Evolutionary conservation across 228 moss, liverwort and hornwort genomes (phyloP), one percentile per base, ranked within the genome.

Genomic region (Sphagnum fallax): DNA sequence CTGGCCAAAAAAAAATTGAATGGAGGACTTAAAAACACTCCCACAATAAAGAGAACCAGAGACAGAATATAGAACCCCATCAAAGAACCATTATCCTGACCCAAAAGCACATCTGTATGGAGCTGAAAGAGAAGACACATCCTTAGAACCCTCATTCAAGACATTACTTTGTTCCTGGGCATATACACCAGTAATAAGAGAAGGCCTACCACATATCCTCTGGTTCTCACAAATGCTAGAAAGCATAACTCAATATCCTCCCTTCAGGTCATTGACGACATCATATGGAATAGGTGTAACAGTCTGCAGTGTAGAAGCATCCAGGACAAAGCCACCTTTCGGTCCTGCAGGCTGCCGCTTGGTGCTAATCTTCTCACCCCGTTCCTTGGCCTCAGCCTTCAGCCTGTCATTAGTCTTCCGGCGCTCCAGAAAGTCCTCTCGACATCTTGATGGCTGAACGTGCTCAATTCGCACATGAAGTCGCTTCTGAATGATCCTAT

Each of bases 381-480:
- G 67, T 6, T 75, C 75, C 60, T 80, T 80, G 4, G 84, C 84
- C 73, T 84, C 84, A 52, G 77, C 80, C 73, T 84, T 84, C 84
- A 80, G 80, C 75, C 70, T 49, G 71, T 84, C 84, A 66, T 84
- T 84, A 72, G 77, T 84, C 84, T 84, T 84, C 58, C 84, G 84
- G 47, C 84, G 84, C 84, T 84, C 80, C 64, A 84, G 70, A n/a
- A 84, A 84, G 77, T 84, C 84, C 50, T 84, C 84, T 62, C 84
- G 75, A 65, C 84, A 84, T 52, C 84, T 77, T n/a, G 84, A 84
- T 52, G 84, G 84, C 71, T 84, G 84, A 61, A 84, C 84, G 52
- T 84, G 84, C 84, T 84, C 84, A 15, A 84, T 77, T 5, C 84
- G 84, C 75, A 84, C 84, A 72, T 84, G 84, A 51, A 84, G 74